Conservation (phyloP, 129 eudicot species). For the Centella asiatica region DNA sequence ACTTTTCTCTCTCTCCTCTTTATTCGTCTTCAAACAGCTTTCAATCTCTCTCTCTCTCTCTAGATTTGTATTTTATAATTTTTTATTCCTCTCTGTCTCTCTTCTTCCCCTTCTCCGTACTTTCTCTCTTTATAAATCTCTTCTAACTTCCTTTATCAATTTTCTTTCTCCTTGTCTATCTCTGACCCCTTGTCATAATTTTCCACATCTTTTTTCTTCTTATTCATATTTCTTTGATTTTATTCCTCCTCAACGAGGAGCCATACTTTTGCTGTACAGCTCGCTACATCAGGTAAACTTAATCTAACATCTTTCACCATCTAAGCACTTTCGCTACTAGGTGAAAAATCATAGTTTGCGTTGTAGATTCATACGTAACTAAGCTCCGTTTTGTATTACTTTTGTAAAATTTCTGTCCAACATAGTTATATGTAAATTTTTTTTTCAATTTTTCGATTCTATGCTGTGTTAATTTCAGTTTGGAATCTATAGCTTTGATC, state of each 20-base stretch:
- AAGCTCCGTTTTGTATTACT: no score
- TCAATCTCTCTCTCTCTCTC: background rate
- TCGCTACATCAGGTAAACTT: no score
- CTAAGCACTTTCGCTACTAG: no score
- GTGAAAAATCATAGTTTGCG: no score
- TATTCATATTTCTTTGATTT: background rate
- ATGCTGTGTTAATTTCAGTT: background rate
- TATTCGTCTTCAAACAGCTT: conserved; percentile 6
- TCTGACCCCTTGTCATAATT: conserved; percentile 6
- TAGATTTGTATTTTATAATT: background rate
- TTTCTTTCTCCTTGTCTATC: conserved; percentile 11
- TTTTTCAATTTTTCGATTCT: background rate
- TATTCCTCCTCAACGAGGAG: no score
- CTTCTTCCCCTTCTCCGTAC: background rate
- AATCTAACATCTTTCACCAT: no score
- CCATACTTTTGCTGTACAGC: no score
- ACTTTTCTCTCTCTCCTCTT: background rate
- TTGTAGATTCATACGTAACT: no score
- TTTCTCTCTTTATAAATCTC: conserved; percentile 12
- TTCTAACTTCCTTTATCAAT: conserved; percentile 6
- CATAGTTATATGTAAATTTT: background rate
- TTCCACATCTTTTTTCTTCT: background rate
- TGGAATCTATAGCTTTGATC: background rate
- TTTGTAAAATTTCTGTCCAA: no score
- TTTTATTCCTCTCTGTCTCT: background rate